Evolutionary conservation across 352 stramenopile genomes (phyloP).

Genomic region (Thalassiosira hispida): DNA sequence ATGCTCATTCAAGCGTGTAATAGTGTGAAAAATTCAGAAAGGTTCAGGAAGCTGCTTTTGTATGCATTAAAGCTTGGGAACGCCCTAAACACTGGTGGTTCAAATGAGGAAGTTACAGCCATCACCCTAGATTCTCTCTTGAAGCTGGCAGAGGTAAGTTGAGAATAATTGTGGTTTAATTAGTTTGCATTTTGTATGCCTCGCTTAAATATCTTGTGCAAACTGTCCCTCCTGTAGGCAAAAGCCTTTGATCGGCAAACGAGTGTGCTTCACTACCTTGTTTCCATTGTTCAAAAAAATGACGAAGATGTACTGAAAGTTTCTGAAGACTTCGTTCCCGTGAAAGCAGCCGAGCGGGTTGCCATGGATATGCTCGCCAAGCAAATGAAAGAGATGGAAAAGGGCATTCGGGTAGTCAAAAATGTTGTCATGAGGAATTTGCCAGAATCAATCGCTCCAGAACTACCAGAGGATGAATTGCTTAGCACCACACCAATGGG

Average conservation of each 20-base stretch:
- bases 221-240: constrained; percentile 23
- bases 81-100: constrained; percentile 59
- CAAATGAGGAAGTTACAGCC: constrained; percentile 46
- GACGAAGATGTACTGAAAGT: constrained; percentile 87
- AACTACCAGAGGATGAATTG: constrained; percentile 49
- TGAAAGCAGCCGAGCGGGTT: constrained; percentile 85
- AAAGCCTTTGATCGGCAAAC: constrained; percentile 69
- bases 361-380: constrained; percentile 56
- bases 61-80: constrained; percentile 91
- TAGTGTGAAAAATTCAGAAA: constrained; percentile 52
- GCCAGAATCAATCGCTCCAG: background rate
- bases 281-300: constrained; percentile 61
- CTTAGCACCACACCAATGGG: constrained; percentile 36
- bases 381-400: constrained; percentile 52
- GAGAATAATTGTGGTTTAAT: background rate
- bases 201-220: background rate
- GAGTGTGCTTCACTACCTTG: constrained; percentile 63
- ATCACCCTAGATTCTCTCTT: constrained; percentile 60
- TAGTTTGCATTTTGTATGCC: background rate
- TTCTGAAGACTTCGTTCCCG: constrained; percentile 86
- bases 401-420: constrained; percentile 45
- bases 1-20: constrained; percentile 52
- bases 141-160: constrained; percentile 48
- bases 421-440: constrained; percentile 35
- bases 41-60: constrained; percentile 90